Percentiles rank a stretch among this genome's conserved stretches.
These are phyloP conservation scores for Triticum urartu DNA, from an alignment of 176 grass and related monocot genomes.

Conservation along the genomic window DNA sequence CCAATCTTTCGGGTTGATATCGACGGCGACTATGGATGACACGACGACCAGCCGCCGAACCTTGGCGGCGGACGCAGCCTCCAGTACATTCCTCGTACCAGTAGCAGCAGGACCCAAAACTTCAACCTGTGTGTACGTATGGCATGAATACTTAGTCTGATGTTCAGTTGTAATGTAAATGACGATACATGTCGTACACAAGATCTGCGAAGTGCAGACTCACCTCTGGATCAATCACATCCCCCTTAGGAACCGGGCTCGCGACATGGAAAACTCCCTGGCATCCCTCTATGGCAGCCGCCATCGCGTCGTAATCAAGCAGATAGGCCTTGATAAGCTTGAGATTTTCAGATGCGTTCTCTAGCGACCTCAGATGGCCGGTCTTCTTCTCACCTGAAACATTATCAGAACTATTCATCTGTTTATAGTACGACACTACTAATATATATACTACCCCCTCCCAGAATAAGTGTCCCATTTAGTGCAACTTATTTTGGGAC, in stretches of 20 bases:
- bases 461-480: too few species aligned
- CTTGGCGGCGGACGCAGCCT: slow-evolving; percentile 12
- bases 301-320: slow-evolving; percentile 23
- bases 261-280: slow-evolving; percentile 62
- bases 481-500: too few species aligned
- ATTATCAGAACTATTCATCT: neutral
- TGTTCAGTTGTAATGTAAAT: neutral
- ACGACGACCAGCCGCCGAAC: slow-evolving; percentile 26
- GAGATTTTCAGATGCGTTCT: slow-evolving; percentile 31
- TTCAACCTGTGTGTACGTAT: too few species aligned
- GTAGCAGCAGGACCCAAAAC: slow-evolving; percentile 19
- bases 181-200: neutral
- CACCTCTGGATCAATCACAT: slow-evolving; percentile 30
- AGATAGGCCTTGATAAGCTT: slow-evolving; percentile 53
- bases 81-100: slow-evolving; percentile 40
- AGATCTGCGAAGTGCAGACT: neutral
- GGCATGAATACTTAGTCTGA: neutral
- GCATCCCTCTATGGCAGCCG: slow-evolving; percentile 32
- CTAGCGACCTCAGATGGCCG: slow-evolving; percentile 31
- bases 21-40: slow-evolving; percentile 36
- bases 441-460: too few species aligned
- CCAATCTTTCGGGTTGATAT: slow-evolving; percentile 37
- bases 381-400: slow-evolving; percentile 44
- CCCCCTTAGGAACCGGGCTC: slow-evolving; percentile 30
- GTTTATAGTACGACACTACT: neutral